Conservation (phyloP, 306 rosid species). For the Vigna nakashimae region DNA sequence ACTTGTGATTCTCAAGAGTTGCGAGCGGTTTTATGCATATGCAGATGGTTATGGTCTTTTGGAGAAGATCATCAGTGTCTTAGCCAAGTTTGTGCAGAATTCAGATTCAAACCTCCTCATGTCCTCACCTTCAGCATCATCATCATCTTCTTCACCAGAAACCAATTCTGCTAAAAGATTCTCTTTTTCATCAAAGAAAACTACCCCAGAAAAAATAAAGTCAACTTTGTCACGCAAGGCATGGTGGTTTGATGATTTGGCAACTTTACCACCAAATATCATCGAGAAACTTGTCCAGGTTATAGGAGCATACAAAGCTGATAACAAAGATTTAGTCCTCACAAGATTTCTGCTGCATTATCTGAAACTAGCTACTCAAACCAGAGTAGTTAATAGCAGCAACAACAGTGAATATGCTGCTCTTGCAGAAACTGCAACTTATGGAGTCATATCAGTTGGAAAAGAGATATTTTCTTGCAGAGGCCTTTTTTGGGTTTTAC, state of each 20-base stretch:
- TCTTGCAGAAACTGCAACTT: conserved; percentile 74
- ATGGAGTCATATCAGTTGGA: conserved; percentile 71
- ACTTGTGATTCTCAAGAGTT: conserved; percentile 58
- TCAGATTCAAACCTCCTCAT: conserved; percentile 54
- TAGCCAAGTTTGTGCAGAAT: conserved; percentile 61
- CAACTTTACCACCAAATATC: conserved; percentile 67
- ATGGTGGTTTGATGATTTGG: conserved; percentile 90
- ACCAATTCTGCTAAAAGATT: conserved; percentile 52
- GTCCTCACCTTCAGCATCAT: conserved; percentile 49
- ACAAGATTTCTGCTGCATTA: conserved; percentile 84
- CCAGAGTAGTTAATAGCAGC: conserved; percentile 31
- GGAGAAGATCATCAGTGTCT: conserved; percentile 67
- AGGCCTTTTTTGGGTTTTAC: conserved; percentile 72
- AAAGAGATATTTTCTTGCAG: conserved; percentile 68
- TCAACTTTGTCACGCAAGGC: conserved; percentile 56
- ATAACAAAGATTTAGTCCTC: conserved; percentile 63
- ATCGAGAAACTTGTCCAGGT: conserved; percentile 63
- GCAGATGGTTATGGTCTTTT: conserved; percentile 74
- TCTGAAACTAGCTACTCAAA: conserved; percentile 62
- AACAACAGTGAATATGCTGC: conserved; percentile 54
- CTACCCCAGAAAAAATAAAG: conserved; percentile 62
- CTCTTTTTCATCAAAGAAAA: conserved; percentile 53
- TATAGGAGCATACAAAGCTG: conserved; percentile 55
- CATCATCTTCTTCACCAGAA: conserved; percentile 73
- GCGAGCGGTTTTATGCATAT: conserved; percentile 49